These are phyloP conservation scores for Aspergillus saccharolyticus DNA, from an alignment of 495 filamentous ascomycete species.

Conservation along the genomic window DNA sequence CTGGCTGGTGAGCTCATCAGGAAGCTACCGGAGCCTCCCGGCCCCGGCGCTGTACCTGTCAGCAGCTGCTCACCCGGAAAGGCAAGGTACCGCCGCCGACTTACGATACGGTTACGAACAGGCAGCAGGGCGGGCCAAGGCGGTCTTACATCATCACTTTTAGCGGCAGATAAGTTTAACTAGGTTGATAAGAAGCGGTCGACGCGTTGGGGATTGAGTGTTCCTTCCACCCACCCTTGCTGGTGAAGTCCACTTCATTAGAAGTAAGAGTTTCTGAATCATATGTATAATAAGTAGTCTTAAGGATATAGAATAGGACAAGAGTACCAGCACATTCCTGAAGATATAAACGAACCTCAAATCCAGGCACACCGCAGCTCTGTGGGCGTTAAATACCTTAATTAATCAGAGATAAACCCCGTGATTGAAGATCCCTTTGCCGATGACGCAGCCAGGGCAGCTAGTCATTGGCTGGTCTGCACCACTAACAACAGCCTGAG, in stretches of 20 bases:
- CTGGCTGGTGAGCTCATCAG: too few species aligned
- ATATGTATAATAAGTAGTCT: too few species aligned
- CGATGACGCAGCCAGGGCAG: conserved; percentile 19
- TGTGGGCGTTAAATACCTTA: background rate
- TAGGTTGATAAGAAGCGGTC: background rate
- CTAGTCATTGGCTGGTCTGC: conserved; percentile 19
- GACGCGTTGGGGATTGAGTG: background rate
- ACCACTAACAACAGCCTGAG: background rate
- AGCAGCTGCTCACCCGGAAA: background rate
- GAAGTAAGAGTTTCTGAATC: too few species aligned
- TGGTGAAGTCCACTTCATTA: too few species aligned
- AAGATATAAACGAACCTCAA: background rate
- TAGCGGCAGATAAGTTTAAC: background rate
- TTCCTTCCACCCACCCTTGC: background rate
- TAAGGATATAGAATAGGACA: too few species aligned
- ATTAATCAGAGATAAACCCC: background rate
- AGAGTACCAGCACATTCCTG: background rate
- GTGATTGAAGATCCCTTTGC: conserved; percentile 16
- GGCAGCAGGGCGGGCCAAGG: background rate
- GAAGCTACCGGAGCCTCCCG: background rate
- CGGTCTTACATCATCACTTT: conserved; percentile 13
- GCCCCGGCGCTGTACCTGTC: background rate
- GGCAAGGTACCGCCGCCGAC: background rate
- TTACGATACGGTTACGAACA: background rate
- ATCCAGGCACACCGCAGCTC: conserved; percentile 5